Evolutionary conservation across 202 grass and related monocot genomes (phyloP).

Genomic region (Elaeis oleifera): DNA sequence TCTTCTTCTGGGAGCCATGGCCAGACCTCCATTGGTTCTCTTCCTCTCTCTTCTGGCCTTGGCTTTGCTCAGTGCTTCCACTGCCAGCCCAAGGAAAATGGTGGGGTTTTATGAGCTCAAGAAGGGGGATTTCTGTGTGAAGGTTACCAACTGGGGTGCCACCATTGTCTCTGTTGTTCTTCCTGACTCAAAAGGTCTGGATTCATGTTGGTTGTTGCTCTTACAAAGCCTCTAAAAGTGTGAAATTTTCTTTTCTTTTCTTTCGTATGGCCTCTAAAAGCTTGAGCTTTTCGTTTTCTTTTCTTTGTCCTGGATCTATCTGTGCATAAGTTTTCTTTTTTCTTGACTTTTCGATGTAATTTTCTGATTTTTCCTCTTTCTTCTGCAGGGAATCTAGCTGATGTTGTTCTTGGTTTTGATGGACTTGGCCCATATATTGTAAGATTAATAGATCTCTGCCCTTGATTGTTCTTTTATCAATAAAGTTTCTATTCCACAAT

Average conservation of each 20-base stretch:
- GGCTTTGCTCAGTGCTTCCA: conserved; percentile 3
- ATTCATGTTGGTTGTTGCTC: no score
- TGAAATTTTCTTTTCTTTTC: no score
- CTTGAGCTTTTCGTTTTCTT: no score
- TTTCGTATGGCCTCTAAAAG: no score
- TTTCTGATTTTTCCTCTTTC: not conserved
- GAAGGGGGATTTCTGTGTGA: conserved; percentile 67
- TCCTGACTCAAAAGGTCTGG: conserved; percentile 50
- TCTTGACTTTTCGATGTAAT: no score
- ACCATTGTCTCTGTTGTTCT: conserved; percentile 60
- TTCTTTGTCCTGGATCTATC: no score
- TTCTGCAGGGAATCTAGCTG: conserved; percentile 44
- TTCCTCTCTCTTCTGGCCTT: conserved; percentile 16
- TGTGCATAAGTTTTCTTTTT: no score
- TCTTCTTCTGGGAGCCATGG: conserved; percentile 18
- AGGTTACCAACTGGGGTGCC: conserved; percentile 70
- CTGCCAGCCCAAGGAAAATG: conserved; percentile 26
- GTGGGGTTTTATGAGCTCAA: conserved; percentile 58
- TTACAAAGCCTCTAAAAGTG: no score
- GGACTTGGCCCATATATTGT: conserved; percentile 47
- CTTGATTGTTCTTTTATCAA: not conserved
- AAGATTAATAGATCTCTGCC: conserved; percentile 15
- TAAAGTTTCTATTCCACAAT: no score
- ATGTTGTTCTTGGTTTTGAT: conserved; percentile 69
- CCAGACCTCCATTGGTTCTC: conserved; percentile 8